Conservation (phyloP, 139 green algal genomes). For the Chlorella sp. region DNA sequence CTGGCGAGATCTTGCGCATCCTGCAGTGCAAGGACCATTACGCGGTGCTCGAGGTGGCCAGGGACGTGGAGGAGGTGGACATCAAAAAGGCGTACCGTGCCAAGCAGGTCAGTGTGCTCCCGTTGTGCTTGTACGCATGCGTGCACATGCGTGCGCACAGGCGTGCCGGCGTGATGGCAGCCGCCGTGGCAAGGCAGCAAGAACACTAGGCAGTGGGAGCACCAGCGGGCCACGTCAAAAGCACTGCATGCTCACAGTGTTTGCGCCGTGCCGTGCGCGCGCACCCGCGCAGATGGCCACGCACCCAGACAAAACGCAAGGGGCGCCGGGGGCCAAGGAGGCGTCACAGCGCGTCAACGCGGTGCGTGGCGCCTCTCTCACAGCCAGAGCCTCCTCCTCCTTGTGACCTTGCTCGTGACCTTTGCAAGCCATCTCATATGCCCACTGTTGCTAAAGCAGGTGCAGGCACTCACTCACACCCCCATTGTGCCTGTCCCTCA, state of each 20-base stretch:
- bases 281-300: slow-evolving; percentile 7
- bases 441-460: too few relatives aligned
- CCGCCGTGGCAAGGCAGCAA: too few relatives aligned
- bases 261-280: too few relatives aligned
- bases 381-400: too few relatives aligned
- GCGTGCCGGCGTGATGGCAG: neutral
- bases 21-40: neutral
- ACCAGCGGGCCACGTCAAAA: too few relatives aligned
- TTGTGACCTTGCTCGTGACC: too few relatives aligned
- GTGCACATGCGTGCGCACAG: neutral
- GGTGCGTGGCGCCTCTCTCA: neutral
- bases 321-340: neutral
- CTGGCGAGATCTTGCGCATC: slow-evolving; percentile 8
- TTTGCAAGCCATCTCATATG: too few relatives aligned
- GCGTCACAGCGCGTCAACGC: slow-evolving; percentile 9
- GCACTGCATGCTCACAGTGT: too few relatives aligned
- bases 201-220: too few relatives aligned
- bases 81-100: slow-evolving; percentile 6
- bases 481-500: too few relatives aligned
- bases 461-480: too few relatives aligned
- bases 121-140: neutral
- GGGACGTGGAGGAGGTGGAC: neutral
- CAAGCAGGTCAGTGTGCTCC: slow-evolving; percentile 4
- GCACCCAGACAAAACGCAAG: slow-evolving; percentile 9
- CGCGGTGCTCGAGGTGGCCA: neutral